phyloP scores from a whole-genome alignment of 1,284 basidiomycete species.

The Ustilago trichophora region DNA sequence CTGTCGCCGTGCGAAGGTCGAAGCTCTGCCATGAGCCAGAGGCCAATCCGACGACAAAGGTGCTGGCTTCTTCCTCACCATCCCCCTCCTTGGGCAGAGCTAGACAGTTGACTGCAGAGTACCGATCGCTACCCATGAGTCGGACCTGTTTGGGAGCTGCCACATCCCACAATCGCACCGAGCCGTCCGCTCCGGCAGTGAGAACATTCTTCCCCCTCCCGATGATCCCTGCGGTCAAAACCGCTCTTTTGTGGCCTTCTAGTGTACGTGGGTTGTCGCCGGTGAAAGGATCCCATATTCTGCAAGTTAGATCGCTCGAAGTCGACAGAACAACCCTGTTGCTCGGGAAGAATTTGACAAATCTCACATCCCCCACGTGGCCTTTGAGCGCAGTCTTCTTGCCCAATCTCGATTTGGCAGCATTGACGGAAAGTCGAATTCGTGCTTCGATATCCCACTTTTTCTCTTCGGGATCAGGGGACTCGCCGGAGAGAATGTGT shows the following conservation, averaged over 20 bases:
- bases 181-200: slow-evolving; percentile 74
- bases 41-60: slow-evolving; percentile 71
- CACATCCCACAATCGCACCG: slow-evolving; percentile 80
- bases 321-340: slow-evolving; percentile 71
- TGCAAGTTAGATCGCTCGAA: slow-evolving; percentile 74
- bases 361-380: slow-evolving; percentile 56
- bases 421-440: slow-evolving; percentile 21
- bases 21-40: slow-evolving; percentile 73
- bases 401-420: slow-evolving; percentile 2
- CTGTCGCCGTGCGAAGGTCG: slow-evolving; percentile 71
- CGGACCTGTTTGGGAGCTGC: slow-evolving; percentile 68
- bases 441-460: slow-evolving; percentile 41
- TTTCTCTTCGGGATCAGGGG: slow-evolving; percentile 17
- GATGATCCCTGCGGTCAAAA: slow-evolving; percentile 72
- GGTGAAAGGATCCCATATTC: slow-evolving; percentile 72
- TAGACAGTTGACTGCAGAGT: slow-evolving; percentile 70
- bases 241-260: slow-evolving; percentile 75
- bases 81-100: slow-evolving; percentile 41
- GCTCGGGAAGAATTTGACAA: slow-evolving; percentile 58
- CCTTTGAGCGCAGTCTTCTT: slow-evolving; percentile 46
- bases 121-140: slow-evolving; percentile 65
- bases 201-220: slow-evolving; percentile 75
- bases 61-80: slow-evolving; percentile 14
- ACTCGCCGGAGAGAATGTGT: slow-evolving; percentile 13
- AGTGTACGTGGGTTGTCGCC: slow-evolving; percentile 72